These are phyloP conservation scores for Clonostachys sp. DNA, from an alignment of 2,329 filamentous ascomycete species.

Conservation along the genomic window DNA sequence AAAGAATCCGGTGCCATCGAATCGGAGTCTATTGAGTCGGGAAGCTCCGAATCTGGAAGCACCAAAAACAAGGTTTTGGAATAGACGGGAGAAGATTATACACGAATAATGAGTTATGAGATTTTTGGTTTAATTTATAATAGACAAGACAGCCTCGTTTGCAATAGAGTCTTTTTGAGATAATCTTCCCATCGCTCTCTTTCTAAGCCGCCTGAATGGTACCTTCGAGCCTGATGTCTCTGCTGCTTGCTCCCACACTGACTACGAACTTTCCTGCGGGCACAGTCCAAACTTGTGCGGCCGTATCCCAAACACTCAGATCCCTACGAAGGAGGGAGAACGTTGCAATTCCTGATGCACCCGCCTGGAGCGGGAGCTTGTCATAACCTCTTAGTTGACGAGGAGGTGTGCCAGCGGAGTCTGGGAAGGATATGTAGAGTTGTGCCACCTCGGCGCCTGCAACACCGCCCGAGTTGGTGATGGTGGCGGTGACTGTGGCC, in stretches of 20 bases:
- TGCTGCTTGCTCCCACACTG: constrained; percentile 38
- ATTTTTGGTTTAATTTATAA: no score
- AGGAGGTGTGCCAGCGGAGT: constrained; percentile 20
- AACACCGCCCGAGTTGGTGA: constrained; percentile 59
- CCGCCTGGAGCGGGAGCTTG: constrained; percentile 55
- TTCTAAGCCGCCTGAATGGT: neutral
- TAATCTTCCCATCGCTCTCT: no score
- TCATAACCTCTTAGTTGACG: constrained; percentile 58
- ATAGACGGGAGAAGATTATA: no score
- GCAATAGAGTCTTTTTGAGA: no score
- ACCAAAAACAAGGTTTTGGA: no score
- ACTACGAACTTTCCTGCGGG: constrained; percentile 37
- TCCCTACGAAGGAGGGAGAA: constrained; percentile 56
- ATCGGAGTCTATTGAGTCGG: no score
- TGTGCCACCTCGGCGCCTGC: constrained; percentile 48
- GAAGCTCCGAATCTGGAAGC: no score
- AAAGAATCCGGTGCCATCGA: no score
- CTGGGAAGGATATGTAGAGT: constrained; percentile 46
- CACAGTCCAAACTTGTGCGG: constrained; percentile 51
- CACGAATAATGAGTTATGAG: no score
- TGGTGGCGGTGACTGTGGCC: constrained; percentile 48
- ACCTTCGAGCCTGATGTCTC: constrained; percentile 35
- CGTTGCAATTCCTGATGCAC: constrained; percentile 45
- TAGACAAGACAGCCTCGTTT: no score
- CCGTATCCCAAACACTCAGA: constrained; percentile 62